Conservation (phyloP, 164 flowering plant species). For the Hamamelis virginiana region DNA sequence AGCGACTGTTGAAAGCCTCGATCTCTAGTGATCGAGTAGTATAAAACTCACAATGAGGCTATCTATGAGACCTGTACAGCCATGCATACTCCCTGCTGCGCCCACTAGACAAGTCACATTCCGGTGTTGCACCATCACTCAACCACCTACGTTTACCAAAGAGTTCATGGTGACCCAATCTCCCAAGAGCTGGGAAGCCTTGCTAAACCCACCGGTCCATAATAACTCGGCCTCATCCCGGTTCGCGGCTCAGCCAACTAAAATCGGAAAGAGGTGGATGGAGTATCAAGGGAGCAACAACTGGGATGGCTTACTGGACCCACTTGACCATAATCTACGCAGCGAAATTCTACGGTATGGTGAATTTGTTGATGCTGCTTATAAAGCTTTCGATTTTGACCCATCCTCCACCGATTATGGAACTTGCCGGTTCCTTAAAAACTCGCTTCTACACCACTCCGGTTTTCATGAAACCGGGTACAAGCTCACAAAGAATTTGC, state of each 20-base stretch:
- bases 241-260: not conserved
- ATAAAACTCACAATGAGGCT: no score
- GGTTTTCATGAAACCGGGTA: constrained; percentile 41
- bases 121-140: no score
- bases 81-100: no score
- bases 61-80: no score
- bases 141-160: no score
- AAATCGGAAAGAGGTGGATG: constrained; percentile 33
- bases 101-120: no score
- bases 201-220: no score
- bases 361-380: constrained; percentile 41
- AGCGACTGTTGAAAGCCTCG: no score
- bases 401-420: constrained; percentile 33
- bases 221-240: no score
- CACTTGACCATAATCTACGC: constrained; percentile 37
- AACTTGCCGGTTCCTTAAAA: constrained; percentile 20
- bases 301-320: constrained; percentile 55
- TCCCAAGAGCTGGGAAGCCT: no score
- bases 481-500: constrained; percentile 22
- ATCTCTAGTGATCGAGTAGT: no score
- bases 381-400: constrained; percentile 39
- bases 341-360: constrained; percentile 49
- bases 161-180: no score
- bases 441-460: constrained; percentile 17
- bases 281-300: constrained; percentile 39